phyloP scores from a whole-genome alignment of 768 basidiomycete species.

The Cyathus striatus region DNA sequence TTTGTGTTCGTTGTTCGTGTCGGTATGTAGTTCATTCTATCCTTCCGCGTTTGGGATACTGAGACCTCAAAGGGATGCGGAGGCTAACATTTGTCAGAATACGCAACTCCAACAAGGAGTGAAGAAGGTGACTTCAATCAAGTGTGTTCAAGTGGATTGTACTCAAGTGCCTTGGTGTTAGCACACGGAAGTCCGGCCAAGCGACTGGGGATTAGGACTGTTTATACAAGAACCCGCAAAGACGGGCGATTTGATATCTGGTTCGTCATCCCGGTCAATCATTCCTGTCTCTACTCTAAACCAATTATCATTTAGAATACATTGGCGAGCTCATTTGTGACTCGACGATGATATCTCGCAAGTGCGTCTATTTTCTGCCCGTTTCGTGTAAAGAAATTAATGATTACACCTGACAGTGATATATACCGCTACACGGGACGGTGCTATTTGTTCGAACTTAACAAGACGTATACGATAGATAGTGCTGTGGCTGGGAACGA shows the following conservation, averaged over 20 bases:
- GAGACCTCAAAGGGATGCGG: background rate
- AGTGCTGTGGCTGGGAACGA: slow-evolving; percentile 51
- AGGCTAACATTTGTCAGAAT: slow-evolving; percentile 4
- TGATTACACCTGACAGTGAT: slow-evolving; percentile 36
- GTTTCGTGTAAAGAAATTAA: slow-evolving; percentile 15
- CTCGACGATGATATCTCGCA: background rate
- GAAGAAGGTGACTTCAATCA: too few species aligned
- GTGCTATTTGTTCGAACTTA: slow-evolving; percentile 60
- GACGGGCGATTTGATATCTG: slow-evolving; percentile 43
- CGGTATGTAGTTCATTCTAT: background rate
- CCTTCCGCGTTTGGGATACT: background rate
- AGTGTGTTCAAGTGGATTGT: too few species aligned
- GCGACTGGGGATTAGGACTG: slow-evolving; percentile 49
- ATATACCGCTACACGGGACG: slow-evolving; percentile 21
- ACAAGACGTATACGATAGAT: slow-evolving; percentile 45
- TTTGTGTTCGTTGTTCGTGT: background rate
- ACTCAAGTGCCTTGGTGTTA: too few species aligned
- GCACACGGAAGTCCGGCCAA: slow-evolving; percentile 37
- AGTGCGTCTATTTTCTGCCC: background rate
- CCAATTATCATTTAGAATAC: slow-evolving; percentile 1
- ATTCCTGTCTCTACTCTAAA: too few species aligned
- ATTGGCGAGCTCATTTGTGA: background rate
- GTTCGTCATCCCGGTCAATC: slow-evolving; percentile 17
- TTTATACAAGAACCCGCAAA: slow-evolving; percentile 41
- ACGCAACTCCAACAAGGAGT: too few species aligned